Conservation (phyloP, 2,329 filamentous ascomycete species). For the Diaporthe sp. region DNA sequence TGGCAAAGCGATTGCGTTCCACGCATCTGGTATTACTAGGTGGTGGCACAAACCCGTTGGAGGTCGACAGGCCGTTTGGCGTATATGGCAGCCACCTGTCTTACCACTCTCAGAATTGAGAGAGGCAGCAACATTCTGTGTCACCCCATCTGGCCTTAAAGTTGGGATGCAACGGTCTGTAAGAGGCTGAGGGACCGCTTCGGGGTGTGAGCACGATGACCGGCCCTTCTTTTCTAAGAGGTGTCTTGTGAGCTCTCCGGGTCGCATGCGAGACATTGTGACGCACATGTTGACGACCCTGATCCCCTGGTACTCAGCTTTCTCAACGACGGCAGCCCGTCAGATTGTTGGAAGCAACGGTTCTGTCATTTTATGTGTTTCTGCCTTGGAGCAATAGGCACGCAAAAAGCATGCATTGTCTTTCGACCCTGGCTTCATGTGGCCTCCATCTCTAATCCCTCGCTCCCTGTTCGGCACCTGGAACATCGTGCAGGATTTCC, state of each 20-base stretch:
- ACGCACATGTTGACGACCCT: background rate
- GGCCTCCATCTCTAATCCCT: background rate
- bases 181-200: constrained; percentile 14
- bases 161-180: background rate
- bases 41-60: constrained; percentile 19
- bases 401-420: background rate
- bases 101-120: background rate
- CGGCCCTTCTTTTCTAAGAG: background rate
- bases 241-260: background rate
- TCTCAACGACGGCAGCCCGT: background rate
- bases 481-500: background rate
- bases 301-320: background rate
- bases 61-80: background rate
- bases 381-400: background rate
- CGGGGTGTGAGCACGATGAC: constrained; percentile 8
- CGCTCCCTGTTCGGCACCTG: background rate
- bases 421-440: background rate
- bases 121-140: constrained; percentile 10
- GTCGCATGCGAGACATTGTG: constrained; percentile 4
- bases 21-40: constrained; percentile 10
- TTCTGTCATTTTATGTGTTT: background rate
- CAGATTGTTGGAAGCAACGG: too few species aligned
- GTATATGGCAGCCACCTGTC: constrained; percentile 8
- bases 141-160: background rate
- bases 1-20: constrained; percentile 25